Evolutionary conservation across 768 basidiomycete species (phyloP).

Genomic region (Leccinum olivaceopallidum): DNA sequence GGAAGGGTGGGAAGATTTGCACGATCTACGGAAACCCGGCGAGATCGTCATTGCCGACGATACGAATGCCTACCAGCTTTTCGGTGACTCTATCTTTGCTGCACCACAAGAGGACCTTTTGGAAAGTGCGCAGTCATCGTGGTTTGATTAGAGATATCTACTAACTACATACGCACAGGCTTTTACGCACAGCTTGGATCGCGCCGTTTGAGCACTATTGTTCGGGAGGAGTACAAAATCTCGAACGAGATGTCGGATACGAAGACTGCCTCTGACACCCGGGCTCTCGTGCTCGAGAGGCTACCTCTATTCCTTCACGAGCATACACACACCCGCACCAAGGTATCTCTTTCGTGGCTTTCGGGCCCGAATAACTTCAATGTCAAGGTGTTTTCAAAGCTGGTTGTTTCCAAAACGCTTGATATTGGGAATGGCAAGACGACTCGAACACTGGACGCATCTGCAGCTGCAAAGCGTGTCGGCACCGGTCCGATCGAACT

Average conservation of each 20-base stretch:
- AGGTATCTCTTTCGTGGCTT: slow-evolving; percentile 67
- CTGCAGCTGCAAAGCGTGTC: slow-evolving; percentile 63
- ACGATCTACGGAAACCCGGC: slow-evolving; percentile 68
- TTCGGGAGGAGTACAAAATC: slow-evolving; percentile 76
- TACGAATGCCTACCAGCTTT: slow-evolving; percentile 74
- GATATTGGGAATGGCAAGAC: slow-evolving; percentile 49
- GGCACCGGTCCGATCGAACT: slow-evolving; percentile 66
- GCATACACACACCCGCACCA: slow-evolving; percentile 65
- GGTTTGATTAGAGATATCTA: neutral
- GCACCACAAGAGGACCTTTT: slow-evolving; percentile 91
- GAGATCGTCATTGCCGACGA: slow-evolving; percentile 88
- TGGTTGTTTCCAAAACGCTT: slow-evolving; percentile 63
- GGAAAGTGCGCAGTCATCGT: slow-evolving; percentile 53
- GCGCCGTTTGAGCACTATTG: slow-evolving; percentile 64
- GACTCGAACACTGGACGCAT: slow-evolving; percentile 63
- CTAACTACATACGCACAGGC: slow-evolving; percentile 35
- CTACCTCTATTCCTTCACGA: slow-evolving; percentile 92
- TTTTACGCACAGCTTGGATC: slow-evolving; percentile 83
- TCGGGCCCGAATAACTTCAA: slow-evolving; percentile 62
- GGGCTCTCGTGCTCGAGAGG: slow-evolving; percentile 72
- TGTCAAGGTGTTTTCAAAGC: slow-evolving; percentile 66
- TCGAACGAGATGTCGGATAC: slow-evolving; percentile 50
- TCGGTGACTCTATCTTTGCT: slow-evolving; percentile 71
- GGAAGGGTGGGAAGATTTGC: slow-evolving; percentile 71
- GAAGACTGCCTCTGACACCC: slow-evolving; percentile 50